Evolutionary conservation across 495 filamentous ascomycete genomes (phyloP).

Genomic region (Penicillium daleae): DNA sequence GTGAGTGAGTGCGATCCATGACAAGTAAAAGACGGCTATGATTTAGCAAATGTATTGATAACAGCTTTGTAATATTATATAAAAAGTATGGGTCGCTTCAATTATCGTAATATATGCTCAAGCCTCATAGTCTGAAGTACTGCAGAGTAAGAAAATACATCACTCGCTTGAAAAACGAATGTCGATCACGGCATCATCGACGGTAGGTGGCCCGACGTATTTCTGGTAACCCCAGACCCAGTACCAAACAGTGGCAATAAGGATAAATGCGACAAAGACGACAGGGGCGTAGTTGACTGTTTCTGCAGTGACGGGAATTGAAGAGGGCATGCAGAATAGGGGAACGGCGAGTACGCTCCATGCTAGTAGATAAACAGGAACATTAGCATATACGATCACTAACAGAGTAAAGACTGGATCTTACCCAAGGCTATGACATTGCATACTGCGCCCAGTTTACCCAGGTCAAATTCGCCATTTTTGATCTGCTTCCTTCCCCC

Average conservation of each 20-base stretch:
- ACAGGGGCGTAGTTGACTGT: slow-evolving; percentile 58
- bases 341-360: slow-evolving; percentile 62
- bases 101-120: neutral
- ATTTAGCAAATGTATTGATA: neutral
- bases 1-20: neutral
- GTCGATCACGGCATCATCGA: slow-evolving; percentile 22
- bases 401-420: slow-evolving; percentile 17
- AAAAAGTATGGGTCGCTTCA: too few relatives aligned
- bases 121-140: neutral
- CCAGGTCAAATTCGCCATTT: slow-evolving; percentile 57
- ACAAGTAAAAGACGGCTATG: neutral
- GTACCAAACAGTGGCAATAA: slow-evolving; percentile 60
- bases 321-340: slow-evolving; percentile 47
- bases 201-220: slow-evolving; percentile 28
- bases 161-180: slow-evolving; percentile 3
- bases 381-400: neutral
- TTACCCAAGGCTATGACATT: slow-evolving; percentile 58
- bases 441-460: slow-evolving; percentile 55
- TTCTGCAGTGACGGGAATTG: slow-evolving; percentile 41
- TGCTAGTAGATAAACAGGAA: slow-evolving; percentile 32
- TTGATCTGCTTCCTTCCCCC: slow-evolving; percentile 50
- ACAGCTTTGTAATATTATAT: neutral
- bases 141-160: neutral
- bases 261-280: slow-evolving; percentile 58
- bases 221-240: slow-evolving; percentile 55